Conservation (phyloP, 208 protist genomes). For the Leishmania arabica region DNA sequence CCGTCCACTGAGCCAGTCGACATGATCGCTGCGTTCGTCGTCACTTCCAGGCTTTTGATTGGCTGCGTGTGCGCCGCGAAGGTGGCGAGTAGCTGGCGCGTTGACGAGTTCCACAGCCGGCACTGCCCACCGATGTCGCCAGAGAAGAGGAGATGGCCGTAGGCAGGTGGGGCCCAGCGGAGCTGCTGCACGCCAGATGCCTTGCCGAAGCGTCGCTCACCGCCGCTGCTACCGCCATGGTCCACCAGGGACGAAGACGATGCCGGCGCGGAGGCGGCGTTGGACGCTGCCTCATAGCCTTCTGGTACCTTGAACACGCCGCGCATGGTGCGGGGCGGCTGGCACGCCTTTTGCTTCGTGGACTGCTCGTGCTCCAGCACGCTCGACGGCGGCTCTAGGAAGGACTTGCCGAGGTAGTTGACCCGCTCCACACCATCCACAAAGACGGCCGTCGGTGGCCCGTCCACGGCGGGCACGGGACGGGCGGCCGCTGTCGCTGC, state of each 20-base stretch:
- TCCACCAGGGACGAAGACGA: conserved; percentile 4
- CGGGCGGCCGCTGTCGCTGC: conserved; percentile 9
- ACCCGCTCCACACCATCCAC: conserved; percentile 48
- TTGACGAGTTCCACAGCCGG: conserved; percentile 89
- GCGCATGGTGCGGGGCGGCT: conserved; percentile 49
- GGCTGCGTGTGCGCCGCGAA: conserved; percentile 92
- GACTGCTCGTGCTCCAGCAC: conserved; percentile 40
- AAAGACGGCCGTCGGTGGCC: conserved; percentile 30
- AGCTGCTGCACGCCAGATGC: conserved; percentile 83
- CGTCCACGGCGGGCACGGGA: conserved; percentile 3
- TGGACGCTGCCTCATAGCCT: background rate
- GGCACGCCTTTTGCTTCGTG: conserved; percentile 30
- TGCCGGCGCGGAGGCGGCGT: conserved; percentile 1
- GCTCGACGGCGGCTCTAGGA: conserved; percentile 64
- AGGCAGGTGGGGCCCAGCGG: conserved; percentile 89
- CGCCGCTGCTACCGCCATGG: background rate
- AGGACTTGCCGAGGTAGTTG: conserved; percentile 80
- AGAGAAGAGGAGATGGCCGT: conserved; percentile 95
- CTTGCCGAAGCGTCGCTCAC: background rate
- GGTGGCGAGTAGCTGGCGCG: conserved; percentile 84
- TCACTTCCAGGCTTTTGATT: conserved; percentile 93
- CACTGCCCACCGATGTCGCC: conserved; percentile 85
- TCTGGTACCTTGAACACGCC: conserved; percentile 42
- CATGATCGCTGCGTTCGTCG: conserved; percentile 86
- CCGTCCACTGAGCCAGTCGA: conserved; percentile 92